Percentiles rank a stretch among this genome's conserved stretches.
These are phyloP conservation scores for Volutella citrinella DNA, from an alignment of 2,329 filamentous ascomycete genomes.

Conservation along the genomic window DNA sequence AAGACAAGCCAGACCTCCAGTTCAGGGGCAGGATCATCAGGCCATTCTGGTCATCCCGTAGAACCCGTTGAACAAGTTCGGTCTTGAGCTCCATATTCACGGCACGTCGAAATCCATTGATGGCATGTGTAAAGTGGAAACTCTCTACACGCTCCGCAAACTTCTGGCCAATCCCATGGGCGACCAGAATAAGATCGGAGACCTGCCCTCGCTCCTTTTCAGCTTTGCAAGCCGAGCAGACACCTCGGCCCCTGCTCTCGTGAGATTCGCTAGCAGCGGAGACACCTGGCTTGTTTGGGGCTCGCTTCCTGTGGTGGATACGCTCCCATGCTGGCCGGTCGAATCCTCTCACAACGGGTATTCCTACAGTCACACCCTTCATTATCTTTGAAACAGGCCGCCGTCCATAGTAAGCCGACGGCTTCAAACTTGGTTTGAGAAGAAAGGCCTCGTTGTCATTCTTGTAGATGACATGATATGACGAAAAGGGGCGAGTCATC, in stretches of 20 bases:
- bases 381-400: conserved; percentile 80
- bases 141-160: conserved; percentile 91
- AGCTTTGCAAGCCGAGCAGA: conserved; percentile 59
- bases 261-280: conserved; percentile 27
- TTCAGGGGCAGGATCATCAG: conserved; percentile 95
- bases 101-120: conserved; percentile 83
- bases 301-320: conserved; percentile 53
- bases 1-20: conserved; percentile 84
- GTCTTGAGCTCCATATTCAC: conserved; percentile 81
- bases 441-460: conserved; percentile 76
- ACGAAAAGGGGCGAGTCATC: conserved; percentile 60
- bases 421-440: conserved; percentile 78
- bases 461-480: conserved; percentile 84
- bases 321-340: conserved; percentile 73
- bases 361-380: conserved; percentile 77
- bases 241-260: conserved; percentile 24
- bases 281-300: conserved; percentile 25
- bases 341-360: conserved; percentile 88
- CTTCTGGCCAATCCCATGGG: conserved; percentile 96
- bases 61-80: conserved; percentile 68
- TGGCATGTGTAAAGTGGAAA: conserved; percentile 94
- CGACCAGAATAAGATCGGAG: conserved; percentile 84
- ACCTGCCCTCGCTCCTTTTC: conserved; percentile 66
- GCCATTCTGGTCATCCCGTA: conserved; percentile 76
- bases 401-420: conserved; percentile 81